Evolutionary conservation across 1,284 basidiomycete genomes (phyloP).

Genomic region (Pisolithus thermaeus): DNA sequence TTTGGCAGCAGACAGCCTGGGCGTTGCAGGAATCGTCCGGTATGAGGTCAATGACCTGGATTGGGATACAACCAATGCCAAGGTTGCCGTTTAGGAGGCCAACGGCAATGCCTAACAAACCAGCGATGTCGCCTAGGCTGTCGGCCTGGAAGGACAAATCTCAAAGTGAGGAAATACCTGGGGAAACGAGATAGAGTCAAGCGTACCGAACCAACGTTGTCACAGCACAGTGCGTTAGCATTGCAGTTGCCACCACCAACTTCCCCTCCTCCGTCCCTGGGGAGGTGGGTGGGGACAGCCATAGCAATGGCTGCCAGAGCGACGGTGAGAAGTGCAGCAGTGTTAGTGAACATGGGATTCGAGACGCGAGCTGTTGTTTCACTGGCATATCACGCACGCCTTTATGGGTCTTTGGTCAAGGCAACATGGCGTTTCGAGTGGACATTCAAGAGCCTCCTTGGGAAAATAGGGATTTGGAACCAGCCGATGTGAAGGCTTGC

Average conservation of each 20-base stretch:
- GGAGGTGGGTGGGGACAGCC: constrained; percentile 7
- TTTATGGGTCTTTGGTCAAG: too few species aligned
- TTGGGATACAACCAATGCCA: neutral
- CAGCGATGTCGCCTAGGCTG: neutral
- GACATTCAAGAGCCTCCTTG: too few species aligned
- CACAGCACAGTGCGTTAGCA: neutral
- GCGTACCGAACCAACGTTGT: neutral
- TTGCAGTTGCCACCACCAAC: neutral
- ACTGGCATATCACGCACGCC: too few species aligned
- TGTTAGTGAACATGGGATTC: constrained; percentile 13
- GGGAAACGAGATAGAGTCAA: too few species aligned
- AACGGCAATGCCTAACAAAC: neutral
- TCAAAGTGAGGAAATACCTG: neutral
- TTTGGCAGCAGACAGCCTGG: neutral
- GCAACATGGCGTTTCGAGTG: too few species aligned
- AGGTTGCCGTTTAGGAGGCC: neutral
- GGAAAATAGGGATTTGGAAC: too few species aligned
- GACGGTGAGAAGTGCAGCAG: constrained; percentile 4
- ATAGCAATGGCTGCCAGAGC: constrained; percentile 5
- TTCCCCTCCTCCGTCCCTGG: neutral
- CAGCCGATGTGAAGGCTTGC: too few species aligned
- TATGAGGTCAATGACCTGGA: neutral
- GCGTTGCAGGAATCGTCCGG: neutral
- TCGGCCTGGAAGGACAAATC: neutral
- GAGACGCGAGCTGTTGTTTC: neutral